These are phyloP conservation scores for Colletotrichum acutatum DNA, from an alignment of 2,329 filamentous ascomycete genomes.

Conservation along the genomic window DNA sequence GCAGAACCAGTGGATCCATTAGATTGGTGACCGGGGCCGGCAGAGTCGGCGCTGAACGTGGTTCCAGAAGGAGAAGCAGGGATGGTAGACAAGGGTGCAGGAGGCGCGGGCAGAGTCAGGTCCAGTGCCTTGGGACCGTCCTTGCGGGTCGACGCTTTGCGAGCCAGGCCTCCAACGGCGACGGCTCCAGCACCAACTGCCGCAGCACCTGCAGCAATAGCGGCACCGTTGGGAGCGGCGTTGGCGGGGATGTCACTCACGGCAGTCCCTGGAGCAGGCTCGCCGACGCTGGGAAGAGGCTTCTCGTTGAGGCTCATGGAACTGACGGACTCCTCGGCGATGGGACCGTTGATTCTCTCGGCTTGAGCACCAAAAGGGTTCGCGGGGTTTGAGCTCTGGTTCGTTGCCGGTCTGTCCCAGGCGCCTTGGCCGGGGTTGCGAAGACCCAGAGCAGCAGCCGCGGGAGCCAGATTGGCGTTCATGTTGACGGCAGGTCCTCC, in stretches of 20 bases:
- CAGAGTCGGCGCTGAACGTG: constrained; percentile 69
- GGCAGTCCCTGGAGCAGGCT: neutral
- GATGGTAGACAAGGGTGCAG: constrained; percentile 44
- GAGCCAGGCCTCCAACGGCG: constrained; percentile 52
- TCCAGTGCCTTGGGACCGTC: constrained; percentile 63
- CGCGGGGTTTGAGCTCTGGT: constrained; percentile 60
- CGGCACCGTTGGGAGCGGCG: constrained; percentile 46
- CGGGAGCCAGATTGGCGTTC: constrained; percentile 47
- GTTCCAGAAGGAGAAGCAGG: constrained; percentile 72
- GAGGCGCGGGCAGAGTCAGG: constrained; percentile 57
- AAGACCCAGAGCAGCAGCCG: constrained; percentile 43
- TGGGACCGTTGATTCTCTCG: constrained; percentile 59
- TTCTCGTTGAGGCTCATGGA: constrained; percentile 48
- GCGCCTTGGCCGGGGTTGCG: constrained; percentile 47
- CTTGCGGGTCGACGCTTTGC: constrained; percentile 68
- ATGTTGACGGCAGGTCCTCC: constrained; percentile 52
- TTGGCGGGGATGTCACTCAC: constrained; percentile 38
- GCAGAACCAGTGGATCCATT: constrained; percentile 62
- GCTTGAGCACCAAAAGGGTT: constrained; percentile 79
- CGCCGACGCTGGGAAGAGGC: constrained; percentile 24
- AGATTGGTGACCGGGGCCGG: constrained; percentile 57
- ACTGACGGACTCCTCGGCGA: constrained; percentile 49
- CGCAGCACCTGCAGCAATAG: constrained; percentile 40
- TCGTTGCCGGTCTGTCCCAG: constrained; percentile 61
- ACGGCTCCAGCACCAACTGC: constrained; percentile 48